Conservation (phyloP, 148 eudicot genomes). For the Rhododendron ferrugineum region DNA sequence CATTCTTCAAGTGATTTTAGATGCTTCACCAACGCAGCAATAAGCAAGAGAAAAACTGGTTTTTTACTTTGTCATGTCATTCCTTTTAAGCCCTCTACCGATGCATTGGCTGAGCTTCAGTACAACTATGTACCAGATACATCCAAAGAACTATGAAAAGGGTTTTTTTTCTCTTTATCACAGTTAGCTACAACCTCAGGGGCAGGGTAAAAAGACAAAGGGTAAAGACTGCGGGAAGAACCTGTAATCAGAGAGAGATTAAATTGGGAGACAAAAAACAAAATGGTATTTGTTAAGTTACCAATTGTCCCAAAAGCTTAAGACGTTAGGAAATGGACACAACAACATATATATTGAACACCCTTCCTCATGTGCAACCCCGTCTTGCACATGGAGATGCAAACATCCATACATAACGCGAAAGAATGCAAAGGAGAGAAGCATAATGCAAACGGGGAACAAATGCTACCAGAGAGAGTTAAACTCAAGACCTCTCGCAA, state of each 20-base stretch:
- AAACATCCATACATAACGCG: no score
- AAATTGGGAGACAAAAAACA: not conserved
- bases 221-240: not conserved
- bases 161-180: not conserved
- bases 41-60: not conserved
- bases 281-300: not conserved
- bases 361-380: no score
- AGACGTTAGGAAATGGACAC: no score
- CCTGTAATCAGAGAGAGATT: not conserved
- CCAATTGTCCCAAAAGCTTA: no score
- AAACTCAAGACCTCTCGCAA: no score
- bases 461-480: no score
- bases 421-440: no score
- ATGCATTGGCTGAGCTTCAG: not conserved
- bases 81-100: not conserved
- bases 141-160: not conserved
- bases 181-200: not conserved
- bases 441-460: no score
- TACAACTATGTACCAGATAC: not conserved
- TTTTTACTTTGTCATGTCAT: not conserved
- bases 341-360: no score
- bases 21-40: not conserved
- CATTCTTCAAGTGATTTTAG: not conserved
- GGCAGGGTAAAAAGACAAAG: not conserved
- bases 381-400: no score